These are phyloP conservation scores for Lenzites betulinus DNA, from an alignment of 768 basidiomycete species.

Conservation along the genomic window DNA sequence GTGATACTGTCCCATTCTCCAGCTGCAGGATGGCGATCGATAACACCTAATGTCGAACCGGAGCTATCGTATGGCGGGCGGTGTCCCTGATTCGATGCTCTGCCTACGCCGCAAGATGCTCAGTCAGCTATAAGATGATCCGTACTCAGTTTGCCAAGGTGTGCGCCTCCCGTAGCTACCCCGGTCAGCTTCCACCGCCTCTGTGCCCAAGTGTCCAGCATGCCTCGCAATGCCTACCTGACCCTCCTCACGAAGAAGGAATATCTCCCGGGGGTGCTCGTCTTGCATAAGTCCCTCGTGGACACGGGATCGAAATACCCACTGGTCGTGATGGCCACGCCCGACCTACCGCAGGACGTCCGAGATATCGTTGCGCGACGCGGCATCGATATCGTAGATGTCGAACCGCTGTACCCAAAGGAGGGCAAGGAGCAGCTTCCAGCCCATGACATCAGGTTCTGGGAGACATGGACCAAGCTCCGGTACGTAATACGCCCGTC, in stretches of 20 bases:
- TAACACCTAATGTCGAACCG: constrained; percentile 8
- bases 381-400: constrained; percentile 57
- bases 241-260: constrained; percentile 72
- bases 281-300: constrained; percentile 51
- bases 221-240: constrained; percentile 56
- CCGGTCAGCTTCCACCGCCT: too few species aligned
- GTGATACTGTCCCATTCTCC: too few species aligned
- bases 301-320: constrained; percentile 48
- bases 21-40: too few species aligned
- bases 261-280: constrained; percentile 60
- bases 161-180: too few species aligned
- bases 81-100: neutral
- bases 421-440: constrained; percentile 41
- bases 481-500: constrained; percentile 36
- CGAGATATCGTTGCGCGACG: constrained; percentile 50
- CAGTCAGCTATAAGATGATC: constrained; percentile 17
- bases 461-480: constrained; percentile 68
- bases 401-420: constrained; percentile 59
- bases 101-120: neutral
- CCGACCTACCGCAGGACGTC: constrained; percentile 38
- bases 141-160: too few species aligned
- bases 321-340: constrained; percentile 53
- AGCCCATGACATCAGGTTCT: constrained; percentile 49
- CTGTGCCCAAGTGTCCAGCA: constrained; percentile 14
- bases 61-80: neutral